These are phyloP conservation scores for Ophiostoma sp. DNA, from an alignment of 2,329 filamentous ascomycete genomes.

Conservation along the genomic window DNA sequence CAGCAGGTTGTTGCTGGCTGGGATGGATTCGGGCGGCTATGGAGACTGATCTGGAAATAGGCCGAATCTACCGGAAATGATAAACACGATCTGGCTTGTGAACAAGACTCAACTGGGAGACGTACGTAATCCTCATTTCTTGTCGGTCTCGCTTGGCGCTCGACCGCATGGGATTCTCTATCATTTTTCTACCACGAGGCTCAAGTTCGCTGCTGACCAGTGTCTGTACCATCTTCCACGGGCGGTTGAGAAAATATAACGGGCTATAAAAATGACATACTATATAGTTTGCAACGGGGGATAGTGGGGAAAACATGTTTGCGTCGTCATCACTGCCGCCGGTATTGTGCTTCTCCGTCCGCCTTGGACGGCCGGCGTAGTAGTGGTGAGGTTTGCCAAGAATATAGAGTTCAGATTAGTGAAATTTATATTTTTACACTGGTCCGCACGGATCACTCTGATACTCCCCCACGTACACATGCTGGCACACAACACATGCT, in stretches of 20 bases:
- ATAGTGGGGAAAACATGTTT: not conserved
- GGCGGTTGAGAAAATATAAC: not conserved
- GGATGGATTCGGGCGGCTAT: not conserved
- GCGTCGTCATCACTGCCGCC: slow-evolving; percentile 8
- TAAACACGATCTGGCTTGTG: not conserved
- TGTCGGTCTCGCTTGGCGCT: not conserved
- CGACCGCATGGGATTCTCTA: not conserved
- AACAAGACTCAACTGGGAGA: not conserved
- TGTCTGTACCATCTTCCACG: not conserved
- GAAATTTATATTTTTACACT: not conserved
- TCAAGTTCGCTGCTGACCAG: not conserved
- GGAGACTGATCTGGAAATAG: not conserved
- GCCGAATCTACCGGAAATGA: not conserved
- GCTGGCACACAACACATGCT: not conserved
- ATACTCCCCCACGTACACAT: not conserved
- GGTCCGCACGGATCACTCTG: not conserved
- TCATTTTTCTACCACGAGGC: not conserved
- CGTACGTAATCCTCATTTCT: slow-evolving; percentile 9
- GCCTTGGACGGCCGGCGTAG: slow-evolving; percentile 2
- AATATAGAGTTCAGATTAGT: not conserved
- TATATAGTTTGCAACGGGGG: not conserved
- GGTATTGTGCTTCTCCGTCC: not conserved
- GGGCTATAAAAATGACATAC: not conserved
- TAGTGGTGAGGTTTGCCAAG: slow-evolving; percentile 9
- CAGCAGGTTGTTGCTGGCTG: not conserved